Conservation (phyloP, 2,329 filamentous ascomycete genomes). For the Diplodia seriata region DNA sequence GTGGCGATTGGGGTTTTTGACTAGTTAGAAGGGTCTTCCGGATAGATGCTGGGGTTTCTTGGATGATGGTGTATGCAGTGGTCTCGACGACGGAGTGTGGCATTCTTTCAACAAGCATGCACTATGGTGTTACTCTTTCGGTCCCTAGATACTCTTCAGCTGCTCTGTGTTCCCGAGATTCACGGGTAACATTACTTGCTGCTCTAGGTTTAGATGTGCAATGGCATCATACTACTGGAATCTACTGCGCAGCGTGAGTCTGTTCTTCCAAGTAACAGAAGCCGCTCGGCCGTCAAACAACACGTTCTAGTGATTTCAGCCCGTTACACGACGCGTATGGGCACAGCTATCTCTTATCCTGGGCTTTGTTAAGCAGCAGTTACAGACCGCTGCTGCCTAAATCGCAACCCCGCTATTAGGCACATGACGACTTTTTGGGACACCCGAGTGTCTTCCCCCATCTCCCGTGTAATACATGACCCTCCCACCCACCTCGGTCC, state of each 20-base stretch:
- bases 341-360: no score
- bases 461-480: no score
- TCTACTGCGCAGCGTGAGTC: not conserved
- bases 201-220: not conserved
- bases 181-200: not conserved
- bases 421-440: no score
- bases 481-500: no score
- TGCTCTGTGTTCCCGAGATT: not conserved
- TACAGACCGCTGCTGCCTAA: no score
- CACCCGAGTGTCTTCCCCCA: no score
- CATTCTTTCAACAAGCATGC: not conserved
- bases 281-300: no score
- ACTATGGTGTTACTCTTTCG: not conserved
- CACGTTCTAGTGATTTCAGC: no score
- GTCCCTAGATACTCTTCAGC: not conserved
- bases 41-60: not conserved
- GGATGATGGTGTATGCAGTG: not conserved
- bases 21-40: slow-evolving; percentile 11
- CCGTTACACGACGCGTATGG: no score
- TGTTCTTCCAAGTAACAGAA: not conserved
- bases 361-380: no score
- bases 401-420: no score
- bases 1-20: slow-evolving; percentile 34
- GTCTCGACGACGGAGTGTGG: not conserved
- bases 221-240: not conserved